Evolutionary conservation across 2,329 filamentous ascomycete species (phyloP).

Genomic region (Purpureocillium takamizusanense): DNA sequence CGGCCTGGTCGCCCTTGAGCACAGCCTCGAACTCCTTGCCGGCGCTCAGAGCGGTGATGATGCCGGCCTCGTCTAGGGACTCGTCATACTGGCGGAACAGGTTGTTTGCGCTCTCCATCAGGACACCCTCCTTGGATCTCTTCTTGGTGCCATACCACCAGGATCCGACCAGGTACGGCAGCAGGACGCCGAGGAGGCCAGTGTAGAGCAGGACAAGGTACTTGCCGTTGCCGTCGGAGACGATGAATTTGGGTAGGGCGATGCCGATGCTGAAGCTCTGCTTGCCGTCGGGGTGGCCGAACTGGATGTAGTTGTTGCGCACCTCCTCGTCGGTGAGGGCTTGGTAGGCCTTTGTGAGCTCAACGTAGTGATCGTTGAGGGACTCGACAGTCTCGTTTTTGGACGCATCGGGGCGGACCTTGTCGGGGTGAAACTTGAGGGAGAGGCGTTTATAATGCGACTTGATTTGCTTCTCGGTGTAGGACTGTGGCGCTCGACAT

Average conservation of each 20-base stretch:
- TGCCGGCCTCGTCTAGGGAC: conserved; percentile 67
- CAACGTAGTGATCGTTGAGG: conserved; percentile 83
- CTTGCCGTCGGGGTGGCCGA: conserved; percentile 94
- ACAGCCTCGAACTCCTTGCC: conserved; percentile 78
- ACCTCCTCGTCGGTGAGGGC: conserved; percentile 94
- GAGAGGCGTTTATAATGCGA: conserved; percentile 82
- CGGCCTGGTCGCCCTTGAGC: conserved; percentile 68
- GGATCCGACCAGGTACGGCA: conserved; percentile 87
- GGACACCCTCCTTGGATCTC: conserved; percentile 85
- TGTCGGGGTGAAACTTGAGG: conserved; percentile 85
- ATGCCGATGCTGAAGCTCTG: conserved; percentile 98
- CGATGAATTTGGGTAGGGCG: conserved; percentile 83
- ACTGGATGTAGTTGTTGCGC: conserved; percentile 93
- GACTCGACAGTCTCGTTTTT: conserved; percentile 85
- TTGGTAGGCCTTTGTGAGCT: conserved; percentile 97
- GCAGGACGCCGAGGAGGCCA: conserved; percentile 73
- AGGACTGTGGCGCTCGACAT: conserved; percentile 49
- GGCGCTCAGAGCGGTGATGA: conserved; percentile 72
- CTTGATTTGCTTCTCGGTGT: conserved; percentile 86
- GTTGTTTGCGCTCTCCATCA: conserved; percentile 88
- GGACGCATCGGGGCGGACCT: conserved; percentile 69
- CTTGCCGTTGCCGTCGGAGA: conserved; percentile 90
- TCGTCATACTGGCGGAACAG: conserved; percentile 92
- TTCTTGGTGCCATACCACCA: conserved; percentile 99
- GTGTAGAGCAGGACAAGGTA: conserved; percentile 90